Evolutionary conservation across 208 protist genomes (phyloP).

Genomic region (Entamoeba histolytica): DNA sequence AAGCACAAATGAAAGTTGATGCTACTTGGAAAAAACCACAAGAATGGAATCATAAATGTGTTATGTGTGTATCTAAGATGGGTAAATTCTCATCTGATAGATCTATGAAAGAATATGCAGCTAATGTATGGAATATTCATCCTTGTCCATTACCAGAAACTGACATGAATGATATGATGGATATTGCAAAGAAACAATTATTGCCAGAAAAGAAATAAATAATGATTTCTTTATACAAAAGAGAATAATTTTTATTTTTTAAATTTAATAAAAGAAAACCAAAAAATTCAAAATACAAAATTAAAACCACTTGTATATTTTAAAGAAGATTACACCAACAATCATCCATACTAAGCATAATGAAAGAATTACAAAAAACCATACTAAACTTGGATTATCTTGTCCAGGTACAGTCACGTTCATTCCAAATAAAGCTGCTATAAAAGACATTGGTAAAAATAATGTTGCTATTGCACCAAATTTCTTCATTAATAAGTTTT

Average conservation of each 20-base stretch:
- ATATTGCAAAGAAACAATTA: background rate
- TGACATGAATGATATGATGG: background rate
- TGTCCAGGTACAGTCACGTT: background rate
- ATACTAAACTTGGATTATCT: background rate
- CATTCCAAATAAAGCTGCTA: background rate
- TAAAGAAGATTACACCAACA: background rate
- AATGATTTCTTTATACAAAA: background rate
- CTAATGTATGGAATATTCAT: constrained; percentile 1
- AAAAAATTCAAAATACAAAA: background rate
- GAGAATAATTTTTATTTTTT: too few relatives aligned
- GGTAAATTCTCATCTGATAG: constrained; percentile 8
- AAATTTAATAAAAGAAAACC: too few relatives aligned
- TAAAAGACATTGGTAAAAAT: background rate
- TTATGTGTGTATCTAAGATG: background rate
- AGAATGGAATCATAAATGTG: background rate
- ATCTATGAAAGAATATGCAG: constrained; percentile 15
- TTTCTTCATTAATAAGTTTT: background rate
- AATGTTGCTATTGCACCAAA: background rate
- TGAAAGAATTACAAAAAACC: background rate
- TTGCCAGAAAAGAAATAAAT: background rate
- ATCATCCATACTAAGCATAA: background rate
- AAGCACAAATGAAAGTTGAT: background rate
- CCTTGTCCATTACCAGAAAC: background rate
- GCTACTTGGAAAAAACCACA: background rate
- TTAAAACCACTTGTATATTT: background rate